Evolutionary conservation across 2,329 filamentous ascomycete genomes (phyloP), one percentile per base, ranked within the genome.

Genomic region (Phialophora chinensis): DNA sequence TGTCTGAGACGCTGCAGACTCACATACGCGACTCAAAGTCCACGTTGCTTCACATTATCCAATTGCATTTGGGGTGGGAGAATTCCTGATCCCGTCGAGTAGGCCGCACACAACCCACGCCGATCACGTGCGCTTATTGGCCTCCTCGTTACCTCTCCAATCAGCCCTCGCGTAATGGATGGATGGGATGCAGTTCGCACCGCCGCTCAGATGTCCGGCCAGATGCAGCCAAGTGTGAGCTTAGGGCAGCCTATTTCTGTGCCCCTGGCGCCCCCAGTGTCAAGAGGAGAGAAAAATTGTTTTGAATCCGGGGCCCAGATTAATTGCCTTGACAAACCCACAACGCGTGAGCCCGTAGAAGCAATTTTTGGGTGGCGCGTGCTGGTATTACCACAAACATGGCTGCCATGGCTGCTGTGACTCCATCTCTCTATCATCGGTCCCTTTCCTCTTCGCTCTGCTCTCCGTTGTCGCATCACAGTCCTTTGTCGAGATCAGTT

Each of bases 401-500:
- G 29, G 38, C 38, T 10, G 7, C 33, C 20, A 62, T 62, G 60
- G 50, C 60, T 56, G 44, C 62, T 20, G 57, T 44, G 54, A n/a
- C 53, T 50, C 33, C 57, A 23, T 64, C 56, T 47, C 35, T 58
- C 38, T 49, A 17, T 52, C 52, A 25, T 29, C 27, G 54, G 35
- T 63, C 56, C 20, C 54, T 60, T 10, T 62, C 49, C 10, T 58
- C 62, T 14, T 63, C 63, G 59, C 57, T 60, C 38, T 68, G 27
- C 44, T 60, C 63, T 65, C 66, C 66, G 60, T 63, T 64, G 47
- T 66, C 66, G 66, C 66, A 50, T 55, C 66, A 56, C 57, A 61
- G 49, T 50, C 65, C 55, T 56, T 35, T 61, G 38, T 25, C 35
- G 50, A 38, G 31, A 53, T 58, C 62, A 17, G 23, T n/a, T 8